phyloP scores from a whole-genome alignment of 2,329 filamentous ascomycete genomes.

The Dothideomycetes sp. region DNA sequence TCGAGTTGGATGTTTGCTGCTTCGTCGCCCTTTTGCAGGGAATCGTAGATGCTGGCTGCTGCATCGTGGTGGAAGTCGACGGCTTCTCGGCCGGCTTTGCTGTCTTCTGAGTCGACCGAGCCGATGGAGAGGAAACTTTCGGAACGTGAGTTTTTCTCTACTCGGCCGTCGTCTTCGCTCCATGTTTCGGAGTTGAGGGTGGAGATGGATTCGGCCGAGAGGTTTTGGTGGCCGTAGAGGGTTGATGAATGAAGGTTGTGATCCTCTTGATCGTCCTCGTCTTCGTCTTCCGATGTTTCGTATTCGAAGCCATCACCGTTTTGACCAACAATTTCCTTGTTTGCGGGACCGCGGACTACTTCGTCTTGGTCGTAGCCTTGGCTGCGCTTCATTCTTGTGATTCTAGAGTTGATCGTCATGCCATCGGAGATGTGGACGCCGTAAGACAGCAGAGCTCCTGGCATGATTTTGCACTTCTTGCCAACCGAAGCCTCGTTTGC shows the following conservation, averaged over 20 bases:
- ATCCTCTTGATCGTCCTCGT: slow-evolving; percentile 48
- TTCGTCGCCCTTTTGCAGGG: slow-evolving; percentile 60
- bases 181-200: slow-evolving; percentile 48
- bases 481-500: slow-evolving; percentile 65
- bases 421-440: slow-evolving; percentile 62
- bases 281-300: slow-evolving; percentile 47
- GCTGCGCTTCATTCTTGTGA: slow-evolving; percentile 39
- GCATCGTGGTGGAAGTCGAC: slow-evolving; percentile 79
- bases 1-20: slow-evolving; percentile 87
- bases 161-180: slow-evolving; percentile 27
- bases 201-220: slow-evolving; percentile 51
- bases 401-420: slow-evolving; percentile 37
- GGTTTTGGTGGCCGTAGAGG: slow-evolving; percentile 43
- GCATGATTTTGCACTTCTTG: slow-evolving; percentile 56
- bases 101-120: slow-evolving; percentile 60
- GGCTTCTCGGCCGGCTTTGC: slow-evolving; percentile 27
- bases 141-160: slow-evolving; percentile 17
- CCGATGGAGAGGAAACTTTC: slow-evolving; percentile 41
- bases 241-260: slow-evolving; percentile 27
- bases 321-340: slow-evolving; percentile 47
- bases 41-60: slow-evolving; percentile 76
- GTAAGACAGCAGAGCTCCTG: slow-evolving; percentile 71
- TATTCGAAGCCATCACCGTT: slow-evolving; percentile 55
- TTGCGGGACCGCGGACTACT: slow-evolving; percentile 27
- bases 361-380: slow-evolving; percentile 34